Evolutionary conservation across 2,329 filamentous ascomycete genomes (phyloP).

Genomic region (Albophoma yamanashiensis): DNA sequence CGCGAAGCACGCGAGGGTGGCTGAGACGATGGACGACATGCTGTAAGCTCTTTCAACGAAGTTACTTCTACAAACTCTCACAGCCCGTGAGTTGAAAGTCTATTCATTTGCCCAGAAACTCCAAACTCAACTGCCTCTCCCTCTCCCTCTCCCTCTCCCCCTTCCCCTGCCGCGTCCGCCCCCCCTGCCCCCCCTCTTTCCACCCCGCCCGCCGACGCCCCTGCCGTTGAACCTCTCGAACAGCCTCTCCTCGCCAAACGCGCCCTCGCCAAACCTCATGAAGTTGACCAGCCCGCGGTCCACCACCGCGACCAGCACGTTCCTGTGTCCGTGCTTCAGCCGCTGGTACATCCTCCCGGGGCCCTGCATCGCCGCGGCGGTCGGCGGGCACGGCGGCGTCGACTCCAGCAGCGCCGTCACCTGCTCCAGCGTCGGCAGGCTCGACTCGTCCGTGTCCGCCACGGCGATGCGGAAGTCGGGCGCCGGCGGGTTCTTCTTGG

Average conservation of each 20-base stretch:
- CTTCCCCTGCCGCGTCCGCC: constrained; percentile 24
- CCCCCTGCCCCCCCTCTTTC: constrained; percentile 31
- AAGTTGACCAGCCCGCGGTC: constrained; percentile 88
- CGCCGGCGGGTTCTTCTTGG: constrained; percentile 64
- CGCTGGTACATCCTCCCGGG: constrained; percentile 57
- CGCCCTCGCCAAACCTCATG: constrained; percentile 66
- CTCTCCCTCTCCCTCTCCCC: constrained; percentile 11
- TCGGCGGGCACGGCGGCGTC: constrained; percentile 57
- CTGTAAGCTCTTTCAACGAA: background rate
- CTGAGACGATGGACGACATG: background rate
- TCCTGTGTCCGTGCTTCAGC: constrained; percentile 74
- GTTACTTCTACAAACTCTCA: background rate
- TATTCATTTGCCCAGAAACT: background rate
- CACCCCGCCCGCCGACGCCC: constrained; percentile 26
- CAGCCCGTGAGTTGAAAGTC: background rate
- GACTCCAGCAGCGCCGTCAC: constrained; percentile 61
- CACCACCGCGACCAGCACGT: constrained; percentile 77
- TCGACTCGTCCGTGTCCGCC: constrained; percentile 61
- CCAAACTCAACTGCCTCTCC: constrained; percentile 9
- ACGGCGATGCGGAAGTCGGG: constrained; percentile 84
- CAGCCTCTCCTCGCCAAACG: constrained; percentile 66
- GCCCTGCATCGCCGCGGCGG: constrained; percentile 16
- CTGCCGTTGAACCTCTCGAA: constrained; percentile 46
- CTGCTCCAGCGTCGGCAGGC: constrained; percentile 63
- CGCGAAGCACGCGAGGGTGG: background rate